Conservation (phyloP, 2,329 filamentous ascomycete genomes). For the Pseudovirgaria hyperparasitica region DNA sequence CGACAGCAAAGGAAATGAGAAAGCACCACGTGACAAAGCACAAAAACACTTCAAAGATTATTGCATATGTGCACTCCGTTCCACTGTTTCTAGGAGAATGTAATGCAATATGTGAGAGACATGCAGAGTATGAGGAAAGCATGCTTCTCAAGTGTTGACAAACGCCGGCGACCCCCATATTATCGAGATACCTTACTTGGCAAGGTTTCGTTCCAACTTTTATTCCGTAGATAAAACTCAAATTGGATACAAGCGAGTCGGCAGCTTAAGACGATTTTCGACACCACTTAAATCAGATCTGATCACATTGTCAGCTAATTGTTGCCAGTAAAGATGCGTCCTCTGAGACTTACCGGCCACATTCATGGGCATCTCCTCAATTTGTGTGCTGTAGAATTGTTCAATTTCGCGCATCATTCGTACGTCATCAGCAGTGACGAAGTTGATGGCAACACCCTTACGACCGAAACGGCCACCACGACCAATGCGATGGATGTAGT, state of each 20-base stretch:
- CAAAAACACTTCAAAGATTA: slow-evolving; percentile 23
- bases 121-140: slow-evolving; percentile 15
- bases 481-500: slow-evolving; percentile 99
- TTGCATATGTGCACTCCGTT: slow-evolving; percentile 18
- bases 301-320: slow-evolving; percentile 7
- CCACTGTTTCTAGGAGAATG: slow-evolving; percentile 18
- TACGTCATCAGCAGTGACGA: slow-evolving; percentile 96
- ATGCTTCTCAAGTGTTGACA: slow-evolving; percentile 18
- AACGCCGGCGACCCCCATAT: slow-evolving; percentile 16
- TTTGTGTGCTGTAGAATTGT: slow-evolving; percentile 99
- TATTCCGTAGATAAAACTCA: no score
- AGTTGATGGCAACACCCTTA: slow-evolving; percentile 99
- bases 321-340: background rate
- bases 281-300: slow-evolving; percentile 27
- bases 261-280: slow-evolving; percentile 13
- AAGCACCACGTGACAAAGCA: slow-evolving; percentile 10
- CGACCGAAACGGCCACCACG: slow-evolving; percentile 99
- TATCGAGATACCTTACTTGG: slow-evolving; percentile 11
- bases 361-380: slow-evolving; percentile 99
- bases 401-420: slow-evolving; percentile 99
- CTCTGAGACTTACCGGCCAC: slow-evolving; percentile 43
- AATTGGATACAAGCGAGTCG: slow-evolving; percentile 13
- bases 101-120: slow-evolving; percentile 19
- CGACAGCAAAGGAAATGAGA: slow-evolving; percentile 16
- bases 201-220: no score